Percentiles rank a stretch among this genome's conserved stretches.
These are phyloP conservation scores for Corchorus capsularis DNA, from an alignment of 345 rosid species.

Conservation along the genomic window DNA sequence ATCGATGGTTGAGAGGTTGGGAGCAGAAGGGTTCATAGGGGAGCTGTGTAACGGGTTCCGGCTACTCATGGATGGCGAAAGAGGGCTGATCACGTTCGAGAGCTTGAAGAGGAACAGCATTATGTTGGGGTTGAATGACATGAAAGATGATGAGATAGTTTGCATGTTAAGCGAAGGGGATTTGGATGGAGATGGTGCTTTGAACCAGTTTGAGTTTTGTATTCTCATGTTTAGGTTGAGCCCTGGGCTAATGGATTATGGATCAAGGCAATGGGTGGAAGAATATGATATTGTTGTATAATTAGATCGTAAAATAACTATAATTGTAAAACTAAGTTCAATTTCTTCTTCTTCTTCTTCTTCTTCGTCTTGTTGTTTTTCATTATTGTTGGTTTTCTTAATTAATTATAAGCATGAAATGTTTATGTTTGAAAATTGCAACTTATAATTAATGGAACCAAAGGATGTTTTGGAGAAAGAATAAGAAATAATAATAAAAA, in stretches of 20 bases:
- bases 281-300: neutral
- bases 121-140: conserved; percentile 51
- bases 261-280: conserved; percentile 39
- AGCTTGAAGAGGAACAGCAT: conserved; percentile 65
- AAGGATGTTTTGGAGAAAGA: neutral
- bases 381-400: neutral
- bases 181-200: conserved; percentile 67
- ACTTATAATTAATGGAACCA: neutral
- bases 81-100: conserved; percentile 64
- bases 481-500: neutral
- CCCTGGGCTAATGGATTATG: conserved; percentile 47
- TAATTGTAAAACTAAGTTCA: neutral
- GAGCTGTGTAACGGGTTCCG: conserved; percentile 64
- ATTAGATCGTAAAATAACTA: neutral
- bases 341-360: neutral
- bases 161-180: conserved; percentile 71
- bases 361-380: neutral
- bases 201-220: conserved; percentile 67
- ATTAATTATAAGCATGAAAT: neutral
- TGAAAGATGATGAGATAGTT: conserved; percentile 58
- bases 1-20: conserved; percentile 54
- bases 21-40: conserved; percentile 52
- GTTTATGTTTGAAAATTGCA: neutral
- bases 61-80: conserved; percentile 60
- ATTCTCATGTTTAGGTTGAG: conserved; percentile 68